These are phyloP conservation scores for Citrus maxima DNA, from an alignment of 345 rosid genomes.

Conservation along the genomic window DNA sequence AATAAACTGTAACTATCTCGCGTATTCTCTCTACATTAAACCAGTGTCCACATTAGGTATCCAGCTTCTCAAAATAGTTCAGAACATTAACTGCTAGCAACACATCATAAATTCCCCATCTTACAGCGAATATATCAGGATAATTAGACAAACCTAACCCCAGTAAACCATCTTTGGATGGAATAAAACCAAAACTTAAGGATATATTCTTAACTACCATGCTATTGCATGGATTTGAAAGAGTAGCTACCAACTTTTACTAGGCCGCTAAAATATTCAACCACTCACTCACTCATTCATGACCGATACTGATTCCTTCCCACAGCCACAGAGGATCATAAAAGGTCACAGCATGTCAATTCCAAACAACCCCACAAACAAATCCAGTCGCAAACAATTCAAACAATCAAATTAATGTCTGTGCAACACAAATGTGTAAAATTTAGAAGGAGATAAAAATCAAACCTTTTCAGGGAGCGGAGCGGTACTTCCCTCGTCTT, in stretches of 20 bases:
- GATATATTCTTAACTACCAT: too few relatives aligned
- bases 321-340: too few relatives aligned
- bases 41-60: background rate
- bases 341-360: too few relatives aligned
- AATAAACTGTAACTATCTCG: background rate
- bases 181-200: background rate
- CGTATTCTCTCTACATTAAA: background rate
- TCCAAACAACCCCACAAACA: background rate
- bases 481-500: conserved; percentile 49
- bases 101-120: background rate
- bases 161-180: background rate
- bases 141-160: background rate
- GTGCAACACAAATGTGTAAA: background rate
- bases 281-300: too few relatives aligned
- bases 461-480: conserved; percentile 60
- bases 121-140: background rate
- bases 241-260: too few relatives aligned
- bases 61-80: background rate
- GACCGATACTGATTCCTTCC: too few relatives aligned
- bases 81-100: background rate
- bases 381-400: background rate
- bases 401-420: background rate
- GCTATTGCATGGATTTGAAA: too few relatives aligned
- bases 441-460: background rate
- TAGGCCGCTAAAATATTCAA: too few relatives aligned